Base-by-base conservation (phyloP, 805 yeast genomes). In the Candida vaughaniae region DNA sequence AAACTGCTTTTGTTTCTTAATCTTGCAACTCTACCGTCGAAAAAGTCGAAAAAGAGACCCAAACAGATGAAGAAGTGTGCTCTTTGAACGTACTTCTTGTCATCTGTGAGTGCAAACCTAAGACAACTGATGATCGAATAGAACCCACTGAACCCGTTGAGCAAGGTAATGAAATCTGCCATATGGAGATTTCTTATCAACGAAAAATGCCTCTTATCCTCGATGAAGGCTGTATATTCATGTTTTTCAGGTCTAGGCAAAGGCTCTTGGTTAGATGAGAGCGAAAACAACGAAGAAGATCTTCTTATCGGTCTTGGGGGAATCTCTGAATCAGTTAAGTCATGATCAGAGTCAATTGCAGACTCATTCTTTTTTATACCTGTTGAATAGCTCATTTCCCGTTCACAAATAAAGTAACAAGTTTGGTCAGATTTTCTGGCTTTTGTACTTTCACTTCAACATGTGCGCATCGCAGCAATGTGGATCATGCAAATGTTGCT, bases 21-120 rank as follows among this genome's bases (percentile, higher is more conserved):
- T 55, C 99, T 77, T 3, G 99, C 99, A 6, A 91, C 99, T 52
- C 95, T 80, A 23, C 99, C 99, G 59, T 93, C 99, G 59, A 93
- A 85, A 59, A 93, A 89, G 62, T 91, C 99, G 60, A 91, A 91
- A 58, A 93, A 88, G 54, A 91, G 77, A 4, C 99, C 99, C 48
- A 91, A 69, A n/a, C 85, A 73, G 29, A 89, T 87, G 64, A 85
- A 88, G 47, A 84, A 80, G 65, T 89, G 90, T 2, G 98, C 96
- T 51, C 96, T 74, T 64, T 85, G 91, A 22, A 82, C 77, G 58
- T 85, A 84, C 53, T 80, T 84, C 6, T 78, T 64, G 48, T 79
- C 70, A 10, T 78, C 80, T 3, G 91, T 85, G 35, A 80, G 67
- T 4, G 90, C 78, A 60, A 78, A 93, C 54, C 96, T 74, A 45